Evolutionary conservation across 805 yeast species (phyloP).

Genomic region (Ogataea glucozyma): DNA sequence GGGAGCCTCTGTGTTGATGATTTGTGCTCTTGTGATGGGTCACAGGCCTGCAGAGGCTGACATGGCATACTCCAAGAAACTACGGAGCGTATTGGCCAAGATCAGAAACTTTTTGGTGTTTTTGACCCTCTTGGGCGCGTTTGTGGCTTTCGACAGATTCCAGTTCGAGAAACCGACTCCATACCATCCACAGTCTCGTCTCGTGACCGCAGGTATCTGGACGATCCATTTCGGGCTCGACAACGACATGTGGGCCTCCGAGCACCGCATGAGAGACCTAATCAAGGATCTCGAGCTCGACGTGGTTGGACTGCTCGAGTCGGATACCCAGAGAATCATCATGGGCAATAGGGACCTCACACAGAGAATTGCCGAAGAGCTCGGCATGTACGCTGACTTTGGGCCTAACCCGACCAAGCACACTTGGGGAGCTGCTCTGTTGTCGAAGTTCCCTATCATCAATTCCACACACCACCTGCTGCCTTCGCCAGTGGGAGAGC

Average conservation of each 20-base stretch:
- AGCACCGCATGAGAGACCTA: conserved; percentile 82
- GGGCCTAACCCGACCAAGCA: conserved; percentile 98
- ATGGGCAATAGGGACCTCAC: conserved; percentile 96
- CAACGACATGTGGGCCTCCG: conserved; percentile 97
- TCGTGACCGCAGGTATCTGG: conserved; percentile 96
- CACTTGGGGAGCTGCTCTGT: conserved; percentile 95
- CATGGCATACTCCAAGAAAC: conserved; percentile 10
- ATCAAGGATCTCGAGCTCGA: conserved; percentile 86
- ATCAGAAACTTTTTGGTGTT: conserved; percentile 32
- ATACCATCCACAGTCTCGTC: conserved; percentile 63
- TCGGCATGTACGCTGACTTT: conserved; percentile 92
- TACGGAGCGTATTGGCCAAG: conserved; percentile 17
- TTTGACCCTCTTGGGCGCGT: conserved; percentile 46
- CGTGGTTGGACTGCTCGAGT: conserved; percentile 85
- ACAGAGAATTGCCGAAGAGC: conserved; percentile 85
- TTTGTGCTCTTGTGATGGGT: conserved; percentile 51
- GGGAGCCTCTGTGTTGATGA: conserved; percentile 50
- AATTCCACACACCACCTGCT: conserved; percentile 87
- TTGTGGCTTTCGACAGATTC: conserved; percentile 57
- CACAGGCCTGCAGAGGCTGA: conserved; percentile 31
- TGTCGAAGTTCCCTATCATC: conserved; percentile 92
- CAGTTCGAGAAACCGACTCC: conserved; percentile 65
- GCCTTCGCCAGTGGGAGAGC: conserved; percentile 97
- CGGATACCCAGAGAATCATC: conserved; percentile 89
- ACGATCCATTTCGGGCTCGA: conserved; percentile 96